Evolutionary conservation across 352 stramenopile genomes (phyloP).

Genomic region (Peronospora farinosa): DNA sequence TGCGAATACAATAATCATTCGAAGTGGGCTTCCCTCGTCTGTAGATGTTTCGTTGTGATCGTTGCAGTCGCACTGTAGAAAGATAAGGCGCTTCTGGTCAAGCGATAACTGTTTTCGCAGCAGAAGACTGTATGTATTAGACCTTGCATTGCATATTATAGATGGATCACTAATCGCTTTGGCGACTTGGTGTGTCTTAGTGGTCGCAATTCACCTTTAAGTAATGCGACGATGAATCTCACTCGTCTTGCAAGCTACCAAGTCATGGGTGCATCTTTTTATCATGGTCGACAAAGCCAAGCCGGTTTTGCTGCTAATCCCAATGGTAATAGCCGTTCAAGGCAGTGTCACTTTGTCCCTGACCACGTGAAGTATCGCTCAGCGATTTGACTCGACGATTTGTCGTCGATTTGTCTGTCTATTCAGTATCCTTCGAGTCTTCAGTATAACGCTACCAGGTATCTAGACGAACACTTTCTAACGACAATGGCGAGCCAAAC

Average conservation of each 20-base stretch:
- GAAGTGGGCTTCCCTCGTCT: no score
- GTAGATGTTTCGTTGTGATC: not conserved
- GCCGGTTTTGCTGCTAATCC: slow-evolving; percentile 19
- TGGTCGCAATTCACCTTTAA: no score
- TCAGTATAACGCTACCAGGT: not conserved
- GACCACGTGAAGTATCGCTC: no score
- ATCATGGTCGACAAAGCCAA: slow-evolving; percentile 15
- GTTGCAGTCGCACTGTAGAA: slow-evolving; percentile 9
- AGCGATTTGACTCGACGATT: no score
- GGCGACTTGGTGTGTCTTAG: no score
- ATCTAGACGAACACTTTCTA: slow-evolving; percentile 1
- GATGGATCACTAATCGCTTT: no score
- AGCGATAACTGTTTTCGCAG: not conserved
- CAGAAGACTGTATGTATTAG: not conserved
- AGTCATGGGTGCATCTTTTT: not conserved
- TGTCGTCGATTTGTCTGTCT: slow-evolving; percentile 5
- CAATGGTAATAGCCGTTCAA: slow-evolving; percentile 12
- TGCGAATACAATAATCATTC: no score
- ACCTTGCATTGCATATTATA: not conserved
- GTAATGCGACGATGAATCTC: slow-evolving; percentile 10
- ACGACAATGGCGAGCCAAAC: slow-evolving; percentile 25
- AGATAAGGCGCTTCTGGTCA: slow-evolving; percentile 1
- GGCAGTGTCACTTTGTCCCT: no score
- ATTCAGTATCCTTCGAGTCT: not conserved
- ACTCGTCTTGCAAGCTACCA: slow-evolving; percentile 14